phyloP scores from a whole-genome alignment of 441 rosid genomes.

The Jatropha multifida region DNA sequence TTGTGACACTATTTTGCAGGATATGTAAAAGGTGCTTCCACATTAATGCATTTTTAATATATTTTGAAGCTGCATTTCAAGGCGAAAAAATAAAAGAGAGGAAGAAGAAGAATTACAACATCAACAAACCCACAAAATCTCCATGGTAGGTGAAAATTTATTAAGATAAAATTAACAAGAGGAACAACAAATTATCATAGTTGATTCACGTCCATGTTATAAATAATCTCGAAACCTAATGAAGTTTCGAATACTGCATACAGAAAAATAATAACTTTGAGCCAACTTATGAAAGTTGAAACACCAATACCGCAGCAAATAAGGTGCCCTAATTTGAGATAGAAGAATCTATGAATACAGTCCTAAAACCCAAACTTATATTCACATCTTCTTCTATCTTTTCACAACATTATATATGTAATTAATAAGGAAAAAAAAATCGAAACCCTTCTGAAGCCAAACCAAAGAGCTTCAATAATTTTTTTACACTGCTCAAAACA shows the following conservation, averaged over 20 bases:
- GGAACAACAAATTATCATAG: no score
- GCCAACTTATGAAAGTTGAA: constrained; percentile 19
- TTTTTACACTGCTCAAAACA: constrained; percentile 29
- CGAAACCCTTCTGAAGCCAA: constrained; percentile 35
- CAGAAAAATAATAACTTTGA: constrained; percentile 4
- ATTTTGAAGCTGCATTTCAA: no score
- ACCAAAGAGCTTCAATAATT: constrained; percentile 38
- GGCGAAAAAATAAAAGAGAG: no score
- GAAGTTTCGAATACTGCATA: constrained; percentile 1
- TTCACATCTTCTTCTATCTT: constrained; percentile 56
- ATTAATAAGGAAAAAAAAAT: neutral
- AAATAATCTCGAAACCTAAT: neutral
- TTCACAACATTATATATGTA: constrained; percentile 15
- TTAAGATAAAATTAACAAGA: no score
- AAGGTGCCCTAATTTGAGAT: constrained; percentile 19
- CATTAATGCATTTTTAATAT: no score
- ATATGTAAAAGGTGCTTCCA: no score
- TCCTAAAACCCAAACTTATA: constrained; percentile 25
- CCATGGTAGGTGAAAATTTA: no score
- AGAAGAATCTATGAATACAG: constrained; percentile 56
- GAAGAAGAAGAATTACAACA: constrained; percentile 8
- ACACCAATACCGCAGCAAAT: constrained; percentile 8
- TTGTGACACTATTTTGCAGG: no score
- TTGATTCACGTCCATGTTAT: neutral
- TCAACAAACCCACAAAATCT: constrained; percentile 11